These are phyloP conservation scores for Cytospora chrysosperma DNA, from an alignment of 2,329 filamentous ascomycete species.

Conservation along the genomic window DNA sequence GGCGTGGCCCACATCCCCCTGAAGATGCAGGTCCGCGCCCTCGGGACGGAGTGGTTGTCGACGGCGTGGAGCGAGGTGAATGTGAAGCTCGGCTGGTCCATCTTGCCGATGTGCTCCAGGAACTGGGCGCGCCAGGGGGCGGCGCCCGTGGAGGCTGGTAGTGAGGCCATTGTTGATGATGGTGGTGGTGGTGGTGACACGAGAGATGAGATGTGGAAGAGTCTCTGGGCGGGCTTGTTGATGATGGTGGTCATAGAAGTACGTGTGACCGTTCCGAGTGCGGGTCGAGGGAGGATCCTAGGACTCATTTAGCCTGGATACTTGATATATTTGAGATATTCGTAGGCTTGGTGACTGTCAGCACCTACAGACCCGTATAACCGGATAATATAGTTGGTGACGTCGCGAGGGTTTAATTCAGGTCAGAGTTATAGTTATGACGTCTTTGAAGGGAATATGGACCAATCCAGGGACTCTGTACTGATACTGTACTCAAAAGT, in stretches of 20 bases:
- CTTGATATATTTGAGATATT: neutral
- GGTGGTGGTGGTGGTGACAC: conserved; percentile 25
- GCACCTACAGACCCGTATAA: neutral
- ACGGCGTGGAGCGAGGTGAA: conserved; percentile 49
- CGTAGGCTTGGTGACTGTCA: neutral
- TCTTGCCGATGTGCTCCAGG: conserved; percentile 48
- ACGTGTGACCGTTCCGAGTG: conserved; percentile 9
- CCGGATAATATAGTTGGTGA: no score
- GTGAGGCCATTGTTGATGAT: conserved; percentile 29
- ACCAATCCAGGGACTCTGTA: no score
- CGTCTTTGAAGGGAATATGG: neutral
- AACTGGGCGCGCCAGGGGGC: conserved; percentile 56
- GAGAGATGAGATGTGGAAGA: conserved; percentile 9
- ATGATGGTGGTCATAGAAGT: neutral
- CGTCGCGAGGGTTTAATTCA: neutral
- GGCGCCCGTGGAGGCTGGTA: conserved; percentile 27
- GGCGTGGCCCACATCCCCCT: conserved; percentile 80
- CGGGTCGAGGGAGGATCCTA: conserved; percentile 6
- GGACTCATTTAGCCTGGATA: conserved; percentile 8
- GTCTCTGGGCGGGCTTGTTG: conserved; percentile 2
- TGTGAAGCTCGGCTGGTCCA: conserved; percentile 49
- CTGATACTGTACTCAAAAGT: no score
- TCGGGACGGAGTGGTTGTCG: conserved; percentile 41
- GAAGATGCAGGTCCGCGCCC: conserved; percentile 78
- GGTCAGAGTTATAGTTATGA: neutral